Evolutionary conservation across 176 grass and related monocot genomes (phyloP).

Genomic region (Triticum turgidum): DNA sequence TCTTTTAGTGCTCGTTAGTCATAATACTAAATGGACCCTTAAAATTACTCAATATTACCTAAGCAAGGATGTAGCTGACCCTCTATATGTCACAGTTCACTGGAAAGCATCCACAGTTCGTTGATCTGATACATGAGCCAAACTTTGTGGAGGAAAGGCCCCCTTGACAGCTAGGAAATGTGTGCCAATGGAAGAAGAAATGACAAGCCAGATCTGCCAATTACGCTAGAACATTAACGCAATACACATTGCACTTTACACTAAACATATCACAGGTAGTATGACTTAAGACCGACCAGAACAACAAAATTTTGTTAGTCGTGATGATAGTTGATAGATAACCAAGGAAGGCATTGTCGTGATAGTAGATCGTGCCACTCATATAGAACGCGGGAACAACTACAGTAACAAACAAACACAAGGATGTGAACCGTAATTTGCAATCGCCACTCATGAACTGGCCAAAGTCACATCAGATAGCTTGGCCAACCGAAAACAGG

Average conservation of each 20-base stretch:
- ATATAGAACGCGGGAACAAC: not conserved
- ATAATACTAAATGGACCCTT: not conserved
- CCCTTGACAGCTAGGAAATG: not conserved
- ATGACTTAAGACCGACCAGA: not conserved
- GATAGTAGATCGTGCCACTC: not conserved
- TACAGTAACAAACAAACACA: not conserved
- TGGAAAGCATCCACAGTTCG: not conserved
- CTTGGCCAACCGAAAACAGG: not conserved
- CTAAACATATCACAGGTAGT: not conserved
- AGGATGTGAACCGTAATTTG: not conserved
- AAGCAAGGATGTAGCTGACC: not conserved
- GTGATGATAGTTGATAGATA: not conserved
- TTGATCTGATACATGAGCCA: not conserved
- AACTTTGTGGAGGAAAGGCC: not conserved
- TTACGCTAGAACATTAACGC: not conserved
- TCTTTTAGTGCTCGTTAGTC: not conserved
- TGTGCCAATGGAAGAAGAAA: not conserved
- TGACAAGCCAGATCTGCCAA: not conserved
- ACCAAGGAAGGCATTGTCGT: not conserved
- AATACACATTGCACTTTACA: not conserved
- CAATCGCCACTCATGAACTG: not conserved
- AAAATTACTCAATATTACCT: not conserved
- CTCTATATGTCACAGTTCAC: not conserved
- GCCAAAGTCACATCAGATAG: not conserved
- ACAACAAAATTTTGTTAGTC: not conserved